phyloP scores from a whole-genome alignment of 495 filamentous ascomycete genomes.

The Aspergillus indologenus region DNA sequence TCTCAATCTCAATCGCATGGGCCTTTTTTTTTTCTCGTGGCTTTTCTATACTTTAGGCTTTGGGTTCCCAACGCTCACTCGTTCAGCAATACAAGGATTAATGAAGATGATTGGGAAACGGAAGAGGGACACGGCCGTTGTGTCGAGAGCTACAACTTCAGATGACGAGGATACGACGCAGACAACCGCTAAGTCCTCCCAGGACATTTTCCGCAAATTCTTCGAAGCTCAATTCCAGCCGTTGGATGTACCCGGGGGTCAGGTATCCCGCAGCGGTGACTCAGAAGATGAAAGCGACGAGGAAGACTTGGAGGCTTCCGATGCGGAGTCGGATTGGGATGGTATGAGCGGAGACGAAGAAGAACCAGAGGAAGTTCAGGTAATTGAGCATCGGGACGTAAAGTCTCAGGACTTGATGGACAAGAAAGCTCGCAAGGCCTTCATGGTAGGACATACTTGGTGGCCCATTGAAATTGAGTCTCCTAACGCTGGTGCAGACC shows the following conservation, averaged over 20 bases:
- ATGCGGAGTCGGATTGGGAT: constrained; percentile 57
- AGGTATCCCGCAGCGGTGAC: constrained; percentile 12
- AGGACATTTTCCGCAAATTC: constrained; percentile 67
- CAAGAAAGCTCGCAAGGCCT: constrained; percentile 71
- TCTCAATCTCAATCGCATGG: not conserved
- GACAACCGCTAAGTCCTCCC: constrained; percentile 25
- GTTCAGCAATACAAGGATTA: constrained; percentile 6
- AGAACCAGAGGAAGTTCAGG: constrained; percentile 45
- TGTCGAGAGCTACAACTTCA: constrained; percentile 26
- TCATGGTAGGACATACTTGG: constrained; percentile 55
- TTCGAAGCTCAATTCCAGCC: constrained; percentile 89
- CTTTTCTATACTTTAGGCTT: not conserved
- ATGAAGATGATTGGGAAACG: constrained; percentile 35
- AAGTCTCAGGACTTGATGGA: constrained; percentile 40
- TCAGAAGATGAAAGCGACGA: constrained; percentile 25
- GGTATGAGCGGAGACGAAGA: constrained; percentile 55
- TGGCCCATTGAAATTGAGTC: not conserved
- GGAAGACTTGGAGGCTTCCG: constrained; percentile 22
- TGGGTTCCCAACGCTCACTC: not conserved
- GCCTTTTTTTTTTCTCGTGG: constrained; percentile 1
- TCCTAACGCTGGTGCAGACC: constrained; percentile 25
- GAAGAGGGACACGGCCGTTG: constrained; percentile 37
- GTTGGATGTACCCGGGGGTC: constrained; percentile 40
- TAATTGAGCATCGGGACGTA: constrained; percentile 60
- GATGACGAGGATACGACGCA: constrained; percentile 16